Evolutionary conservation across 108 stramenopile genomes (phyloP), one percentile per base, ranked within the genome.

Genomic region (Nitzschia inconspicua): DNA sequence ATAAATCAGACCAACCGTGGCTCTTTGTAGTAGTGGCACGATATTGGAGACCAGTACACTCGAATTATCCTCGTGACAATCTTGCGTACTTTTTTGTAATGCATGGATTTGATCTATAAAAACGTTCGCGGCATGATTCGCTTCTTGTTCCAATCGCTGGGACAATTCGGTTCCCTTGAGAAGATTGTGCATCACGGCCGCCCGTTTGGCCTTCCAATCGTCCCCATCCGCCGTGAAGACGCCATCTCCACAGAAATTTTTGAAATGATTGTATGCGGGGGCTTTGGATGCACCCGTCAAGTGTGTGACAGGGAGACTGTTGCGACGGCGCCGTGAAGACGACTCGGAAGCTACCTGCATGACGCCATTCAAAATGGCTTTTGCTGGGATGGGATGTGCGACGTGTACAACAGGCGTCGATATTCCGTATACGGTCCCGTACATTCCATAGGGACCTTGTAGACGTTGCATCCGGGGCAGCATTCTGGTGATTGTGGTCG

Each of bases 241-340:
- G 26, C 95, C 95, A 23, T 85, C 50, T 13, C 95, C 95, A 44
- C 83, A 90, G 74, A 96, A 94, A 72, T 89, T 84, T 59, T 79
- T 75, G 64, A 96, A 96, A 44, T 96, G 95, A 73, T 94, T 77
- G 63, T 96, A 96, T 19, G 93, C 93, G 3, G 95, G 95, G 20
- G 73, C 47, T 64, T 96, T 96, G 41, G 83, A 76, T 8, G 84
- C 75, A 35, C 88, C 89, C 19, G 80, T 70, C 31, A 49, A 57
- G n/a, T 57, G 4, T 13, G 41, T 42, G 7, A 58, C 19, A 27
- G 46, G 35, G 30, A 43, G 39, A 58, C 46, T 46, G 36, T 40
- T 39, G n/a, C 37, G 11, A 39, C n/a, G 11, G 9, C 31, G 39
- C 30, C 30, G 26, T 19, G 53, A 28, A 39, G 32, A 29, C 27